phyloP scores from a whole-genome alignment of 208 protist genomes.

The Wallacemonas sp. region DNA sequence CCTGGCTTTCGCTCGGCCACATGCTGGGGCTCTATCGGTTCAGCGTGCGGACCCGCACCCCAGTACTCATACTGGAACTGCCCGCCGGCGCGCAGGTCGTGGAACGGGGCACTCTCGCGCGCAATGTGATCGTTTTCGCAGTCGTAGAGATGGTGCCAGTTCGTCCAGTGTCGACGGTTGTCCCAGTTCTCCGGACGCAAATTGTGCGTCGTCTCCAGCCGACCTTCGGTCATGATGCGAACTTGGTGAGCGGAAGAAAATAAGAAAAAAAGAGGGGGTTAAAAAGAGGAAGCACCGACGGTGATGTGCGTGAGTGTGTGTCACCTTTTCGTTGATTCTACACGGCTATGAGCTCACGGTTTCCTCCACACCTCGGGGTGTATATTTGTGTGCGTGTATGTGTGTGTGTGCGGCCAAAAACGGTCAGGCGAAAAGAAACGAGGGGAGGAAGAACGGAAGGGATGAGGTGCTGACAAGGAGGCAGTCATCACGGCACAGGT shows the following conservation, averaged over 20 bases:
- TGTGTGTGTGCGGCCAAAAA: too few species aligned
- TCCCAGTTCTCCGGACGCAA: conserved; percentile 91
- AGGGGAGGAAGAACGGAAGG: too few species aligned
- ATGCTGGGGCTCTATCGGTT: conserved; percentile 44
- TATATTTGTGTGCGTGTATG: conserved; percentile 1
- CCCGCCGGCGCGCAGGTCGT: conserved; percentile 85
- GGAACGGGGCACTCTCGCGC: conserved; percentile 86
- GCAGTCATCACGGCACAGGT: not conserved
- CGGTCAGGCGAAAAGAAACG: too few species aligned
- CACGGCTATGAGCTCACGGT: not conserved
- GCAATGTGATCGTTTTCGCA: conserved; percentile 84
- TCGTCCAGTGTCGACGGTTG: conserved; percentile 87
- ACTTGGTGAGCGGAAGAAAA: not conserved
- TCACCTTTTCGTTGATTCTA: conserved; percentile 9
- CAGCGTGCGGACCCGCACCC: conserved; percentile 47
- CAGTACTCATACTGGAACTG: conserved; percentile 90
- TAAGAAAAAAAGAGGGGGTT: conserved; percentile 8
- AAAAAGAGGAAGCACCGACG: too few species aligned
- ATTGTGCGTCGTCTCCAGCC: conserved; percentile 89
- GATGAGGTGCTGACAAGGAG: not conserved
- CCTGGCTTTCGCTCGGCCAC: conserved; percentile 58
- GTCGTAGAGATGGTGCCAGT: conserved; percentile 91
- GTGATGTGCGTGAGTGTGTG: not conserved
- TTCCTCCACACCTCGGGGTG: not conserved
- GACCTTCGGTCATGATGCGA: conserved; percentile 79